Evolutionary conservation across 2,329 filamentous ascomycete genomes (phyloP), one percentile per base, ranked within the genome.

Genomic region (Corinectria fuckeliana): DNA sequence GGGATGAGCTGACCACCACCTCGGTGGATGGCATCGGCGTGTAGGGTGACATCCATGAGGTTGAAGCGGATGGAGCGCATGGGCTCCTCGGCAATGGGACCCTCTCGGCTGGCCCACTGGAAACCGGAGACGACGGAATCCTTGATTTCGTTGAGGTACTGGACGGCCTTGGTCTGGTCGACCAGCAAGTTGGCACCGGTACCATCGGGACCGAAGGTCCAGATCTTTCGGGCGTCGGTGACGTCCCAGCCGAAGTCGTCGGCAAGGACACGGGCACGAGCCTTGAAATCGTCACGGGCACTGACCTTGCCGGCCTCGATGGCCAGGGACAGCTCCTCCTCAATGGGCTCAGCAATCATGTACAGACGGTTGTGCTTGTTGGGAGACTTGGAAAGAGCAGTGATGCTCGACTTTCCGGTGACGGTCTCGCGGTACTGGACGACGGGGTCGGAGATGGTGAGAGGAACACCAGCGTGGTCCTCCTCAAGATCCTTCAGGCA

Each of bases 321-420:
- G 75, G 91, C 91, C 76, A 88, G 87, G 73, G 91, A 86, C 62
- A 99, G 90, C 73, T 98, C 95, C 87, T 99, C 95, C 44, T 88
- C 88, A 56, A 99, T 86, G 73, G 95, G 95, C 82, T 93, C 84
- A 68, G 95, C 95, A 80, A 87, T 88, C 83, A 99, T 89, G 87
- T 98, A 99, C 63, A 99, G 87, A 93, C 95, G 94, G 88, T 99
- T 99, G 91, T 99, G 95, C 92, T 99, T 99, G 91, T 99, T 99
- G 85, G 95, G 95, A 48, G 95, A 99, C 88, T 99, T 99, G 82
- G 95, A 98, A 75, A 99, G 87, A 71, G 95, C 95, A 76, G 92
- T 96, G 76, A 98, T 98, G 87, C 89, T 92, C 56, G 95, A 98
- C 77, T 88, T 88, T 75, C 68, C 85, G 72, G 81, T 81, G 75